phyloP scores from a whole-genome alignment of 495 filamentous ascomycete genomes.

The Penicillium roqueforti region DNA sequence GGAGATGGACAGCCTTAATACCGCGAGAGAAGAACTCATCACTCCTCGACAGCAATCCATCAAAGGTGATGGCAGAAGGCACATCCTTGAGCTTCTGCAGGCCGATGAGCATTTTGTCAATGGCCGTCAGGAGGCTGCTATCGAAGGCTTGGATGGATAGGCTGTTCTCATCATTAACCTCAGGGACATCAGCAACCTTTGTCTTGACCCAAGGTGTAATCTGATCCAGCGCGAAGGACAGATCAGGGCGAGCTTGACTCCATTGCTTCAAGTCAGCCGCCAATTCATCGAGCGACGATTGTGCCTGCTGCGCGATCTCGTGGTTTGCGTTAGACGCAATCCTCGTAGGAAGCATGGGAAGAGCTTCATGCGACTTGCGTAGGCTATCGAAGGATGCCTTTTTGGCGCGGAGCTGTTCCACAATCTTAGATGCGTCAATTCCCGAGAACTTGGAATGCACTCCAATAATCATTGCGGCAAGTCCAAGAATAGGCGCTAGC shows the following conservation, averaged over 20 bases:
- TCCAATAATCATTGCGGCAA: slow-evolving; percentile 45
- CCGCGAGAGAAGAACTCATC: slow-evolving; percentile 52
- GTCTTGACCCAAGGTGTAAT: slow-evolving; percentile 46
- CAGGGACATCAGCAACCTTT: slow-evolving; percentile 11
- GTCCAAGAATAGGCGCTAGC: slow-evolving; percentile 47
- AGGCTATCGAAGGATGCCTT: slow-evolving; percentile 41
- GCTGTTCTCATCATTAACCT: slow-evolving; percentile 11
- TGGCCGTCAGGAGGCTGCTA: slow-evolving; percentile 50
- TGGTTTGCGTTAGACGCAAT: slow-evolving; percentile 46
- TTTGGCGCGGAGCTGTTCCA: slow-evolving; percentile 45
- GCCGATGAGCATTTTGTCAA: slow-evolving; percentile 66
- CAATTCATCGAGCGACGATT: slow-evolving; percentile 42
- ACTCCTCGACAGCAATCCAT: slow-evolving; percentile 58
- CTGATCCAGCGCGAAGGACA: slow-evolving; percentile 61
- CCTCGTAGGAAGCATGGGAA: slow-evolving; percentile 52
- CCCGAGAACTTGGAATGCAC: slow-evolving; percentile 59
- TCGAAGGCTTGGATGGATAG: slow-evolving; percentile 46
- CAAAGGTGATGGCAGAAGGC: slow-evolving; percentile 53
- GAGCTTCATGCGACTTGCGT: slow-evolving; percentile 35
- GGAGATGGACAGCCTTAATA: slow-evolving; percentile 55
- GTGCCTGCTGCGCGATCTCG: slow-evolving; percentile 43
- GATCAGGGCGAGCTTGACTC: slow-evolving; percentile 46
- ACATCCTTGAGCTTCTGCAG: slow-evolving; percentile 66
- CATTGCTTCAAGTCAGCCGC: slow-evolving; percentile 39
- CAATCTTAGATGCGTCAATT: slow-evolving; percentile 37